A percentile compares a stretch with the other conserved stretches of the same genome.
phyloP scores from a whole-genome alignment of 1,284 basidiomycete genomes.

The Ceratobasidium sp. region DNA sequence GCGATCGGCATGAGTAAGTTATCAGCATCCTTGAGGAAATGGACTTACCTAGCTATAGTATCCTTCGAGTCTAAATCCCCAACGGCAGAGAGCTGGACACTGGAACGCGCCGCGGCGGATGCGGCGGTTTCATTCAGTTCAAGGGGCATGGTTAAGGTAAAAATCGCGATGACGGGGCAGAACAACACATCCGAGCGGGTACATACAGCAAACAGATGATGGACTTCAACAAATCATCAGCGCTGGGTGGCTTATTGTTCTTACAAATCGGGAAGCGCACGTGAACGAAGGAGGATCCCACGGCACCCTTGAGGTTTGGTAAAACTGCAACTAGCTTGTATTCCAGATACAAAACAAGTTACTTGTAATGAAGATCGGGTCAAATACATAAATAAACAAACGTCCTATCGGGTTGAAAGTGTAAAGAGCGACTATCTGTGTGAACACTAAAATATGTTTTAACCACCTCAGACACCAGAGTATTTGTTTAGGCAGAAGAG shows the following conservation, averaged over 20 bases:
- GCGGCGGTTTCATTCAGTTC: constrained; percentile 1
- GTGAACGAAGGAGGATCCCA: background rate
- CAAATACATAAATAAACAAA: too few species aligned
- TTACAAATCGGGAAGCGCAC: background rate
- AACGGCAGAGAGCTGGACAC: background rate
- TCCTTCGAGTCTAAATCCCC: background rate
- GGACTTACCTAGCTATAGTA: background rate
- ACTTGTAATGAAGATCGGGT: too few species aligned
- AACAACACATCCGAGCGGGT: background rate
- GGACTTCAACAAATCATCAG: background rate
- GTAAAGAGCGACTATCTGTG: too few species aligned
- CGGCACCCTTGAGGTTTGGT: too few species aligned
- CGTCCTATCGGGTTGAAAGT: too few species aligned
- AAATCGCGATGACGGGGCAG: background rate
- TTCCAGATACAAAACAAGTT: too few species aligned
- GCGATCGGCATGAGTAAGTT: background rate
- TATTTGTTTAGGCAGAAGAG: background rate
- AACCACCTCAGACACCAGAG: too few species aligned
- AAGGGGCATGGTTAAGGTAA: background rate
- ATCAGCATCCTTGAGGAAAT: background rate
- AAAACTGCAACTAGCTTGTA: too few species aligned
- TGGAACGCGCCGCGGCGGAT: background rate
- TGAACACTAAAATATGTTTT: too few species aligned
- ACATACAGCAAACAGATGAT: background rate
- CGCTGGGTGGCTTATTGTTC: background rate